Conservation (phyloP, 2,329 filamentous ascomycete genomes). For the Rutstroemia sp. region DNA sequence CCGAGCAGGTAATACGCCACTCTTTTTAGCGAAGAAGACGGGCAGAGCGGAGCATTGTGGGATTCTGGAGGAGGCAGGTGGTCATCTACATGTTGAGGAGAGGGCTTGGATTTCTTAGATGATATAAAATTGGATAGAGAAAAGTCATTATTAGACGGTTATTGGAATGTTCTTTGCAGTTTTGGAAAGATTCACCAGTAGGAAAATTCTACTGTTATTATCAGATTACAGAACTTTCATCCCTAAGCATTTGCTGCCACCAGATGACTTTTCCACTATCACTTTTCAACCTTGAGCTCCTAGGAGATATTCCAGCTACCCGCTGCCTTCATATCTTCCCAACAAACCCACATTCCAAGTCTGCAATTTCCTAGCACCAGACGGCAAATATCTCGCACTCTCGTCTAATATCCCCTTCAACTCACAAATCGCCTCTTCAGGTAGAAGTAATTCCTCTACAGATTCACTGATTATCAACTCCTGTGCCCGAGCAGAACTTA, state of each 20-base stretch:
- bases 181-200: not conserved
- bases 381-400: constrained; percentile 47
- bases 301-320: too few species aligned
- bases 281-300: too few species aligned
- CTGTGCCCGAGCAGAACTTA: constrained; percentile 10
- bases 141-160: not conserved
- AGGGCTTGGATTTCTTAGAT: constrained; percentile 13
- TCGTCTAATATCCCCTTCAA: constrained; percentile 32
- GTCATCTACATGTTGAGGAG: constrained; percentile 50
- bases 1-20: constrained; percentile 56
- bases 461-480: constrained; percentile 13
- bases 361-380: constrained; percentile 48
- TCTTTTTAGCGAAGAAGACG: constrained; percentile 55
- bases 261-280: too few species aligned
- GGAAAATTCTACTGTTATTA: too few species aligned
- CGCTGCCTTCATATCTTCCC: constrained; percentile 42
- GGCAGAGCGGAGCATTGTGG: constrained; percentile 46
- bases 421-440: constrained; percentile 40
- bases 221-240: too few species aligned
- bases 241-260: too few species aligned
- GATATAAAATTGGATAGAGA: not conserved
- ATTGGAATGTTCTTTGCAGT: not conserved
- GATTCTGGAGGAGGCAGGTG: constrained; percentile 51
- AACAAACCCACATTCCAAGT: constrained; percentile 63
- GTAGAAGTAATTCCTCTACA: constrained; percentile 51